Evolutionary conservation across 768 basidiomycete genomes (phyloP).

Genomic region (Mycena galopus): DNA sequence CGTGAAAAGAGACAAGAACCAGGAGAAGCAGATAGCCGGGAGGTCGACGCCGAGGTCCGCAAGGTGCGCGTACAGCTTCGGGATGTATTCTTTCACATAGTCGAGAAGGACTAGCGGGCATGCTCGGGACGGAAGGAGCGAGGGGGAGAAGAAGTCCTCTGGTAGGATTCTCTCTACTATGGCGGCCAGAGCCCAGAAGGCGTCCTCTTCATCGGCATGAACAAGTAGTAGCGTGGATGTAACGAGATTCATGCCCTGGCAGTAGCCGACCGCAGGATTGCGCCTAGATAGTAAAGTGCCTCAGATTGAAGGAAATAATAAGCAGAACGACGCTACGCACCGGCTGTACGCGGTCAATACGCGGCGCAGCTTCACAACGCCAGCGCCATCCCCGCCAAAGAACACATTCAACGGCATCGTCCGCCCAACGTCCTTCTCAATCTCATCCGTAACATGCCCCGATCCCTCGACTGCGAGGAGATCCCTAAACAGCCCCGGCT

Average conservation of each 20-base stretch:
- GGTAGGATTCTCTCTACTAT: constrained; percentile 93
- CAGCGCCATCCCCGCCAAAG: constrained; percentile 96
- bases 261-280: constrained; percentile 93
- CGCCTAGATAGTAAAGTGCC: constrained; percentile 64
- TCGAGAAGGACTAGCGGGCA: constrained; percentile 93
- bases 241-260: constrained; percentile 96
- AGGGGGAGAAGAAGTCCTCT: constrained; percentile 93
- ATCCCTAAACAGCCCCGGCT: constrained; percentile 92
- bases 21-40: constrained; percentile 96
- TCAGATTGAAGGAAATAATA: background rate
- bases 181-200: constrained; percentile 93
- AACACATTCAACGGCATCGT: constrained; percentile 96
- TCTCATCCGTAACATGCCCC: constrained; percentile 76
- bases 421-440: constrained; percentile 95
- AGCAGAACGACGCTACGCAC: constrained; percentile 63
- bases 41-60: constrained; percentile 88
- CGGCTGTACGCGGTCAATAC: constrained; percentile 94
- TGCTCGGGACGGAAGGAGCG: constrained; percentile 91
- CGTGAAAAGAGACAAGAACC: constrained; percentile 97
- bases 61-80: constrained; percentile 83
- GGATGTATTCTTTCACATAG: constrained; percentile 83
- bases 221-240: constrained; percentile 94
- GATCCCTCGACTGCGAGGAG: constrained; percentile 69
- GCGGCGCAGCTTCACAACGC: constrained; percentile 90
- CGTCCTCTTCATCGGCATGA: constrained; percentile 95